Evolutionary conservation across 768 basidiomycete genomes (phyloP).

Genomic region (Holtermannia corniformis): DNA sequence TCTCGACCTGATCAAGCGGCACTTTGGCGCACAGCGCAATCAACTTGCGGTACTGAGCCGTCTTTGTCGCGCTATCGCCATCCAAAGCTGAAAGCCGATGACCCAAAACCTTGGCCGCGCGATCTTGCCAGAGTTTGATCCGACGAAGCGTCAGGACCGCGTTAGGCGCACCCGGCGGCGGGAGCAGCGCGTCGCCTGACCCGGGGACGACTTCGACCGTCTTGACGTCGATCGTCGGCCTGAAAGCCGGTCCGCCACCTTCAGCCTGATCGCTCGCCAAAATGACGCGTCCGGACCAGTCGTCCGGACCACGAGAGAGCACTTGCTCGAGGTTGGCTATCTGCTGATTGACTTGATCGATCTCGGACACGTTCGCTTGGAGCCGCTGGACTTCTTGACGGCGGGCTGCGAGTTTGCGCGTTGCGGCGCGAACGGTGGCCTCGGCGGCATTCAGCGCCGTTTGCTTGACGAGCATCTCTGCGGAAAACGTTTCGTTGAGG

Average conservation of each 20-base stretch:
- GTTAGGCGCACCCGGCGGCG: constrained; percentile 36
- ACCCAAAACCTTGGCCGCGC: constrained; percentile 65
- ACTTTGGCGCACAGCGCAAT: constrained; percentile 81
- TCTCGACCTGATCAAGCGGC: constrained; percentile 77
- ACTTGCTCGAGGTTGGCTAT: constrained; percentile 76
- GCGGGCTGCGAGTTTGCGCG: constrained; percentile 80
- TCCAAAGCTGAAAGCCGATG: constrained; percentile 60
- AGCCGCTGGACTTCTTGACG: constrained; percentile 71
- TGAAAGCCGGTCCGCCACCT: constrained; percentile 57
- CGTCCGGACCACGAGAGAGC: constrained; percentile 47
- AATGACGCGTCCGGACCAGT: constrained; percentile 54
- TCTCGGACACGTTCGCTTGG: constrained; percentile 62
- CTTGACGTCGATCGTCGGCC: constrained; percentile 58
- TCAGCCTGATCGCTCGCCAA: constrained; percentile 42
- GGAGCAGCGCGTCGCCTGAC: constrained; percentile 48
- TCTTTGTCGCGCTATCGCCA: constrained; percentile 75
- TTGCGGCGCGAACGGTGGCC: constrained; percentile 75
- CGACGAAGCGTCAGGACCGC: constrained; percentile 63
- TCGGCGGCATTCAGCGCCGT: constrained; percentile 79
- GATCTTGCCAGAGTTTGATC: constrained; percentile 70
- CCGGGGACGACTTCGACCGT: constrained; percentile 48
- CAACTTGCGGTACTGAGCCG: constrained; percentile 83
- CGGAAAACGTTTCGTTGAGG: constrained; percentile 65
- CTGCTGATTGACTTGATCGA: constrained; percentile 72
- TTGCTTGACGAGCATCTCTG: constrained; percentile 77